Conservation (phyloP, 345 rosid species). For the Brassica carinata region DNA sequence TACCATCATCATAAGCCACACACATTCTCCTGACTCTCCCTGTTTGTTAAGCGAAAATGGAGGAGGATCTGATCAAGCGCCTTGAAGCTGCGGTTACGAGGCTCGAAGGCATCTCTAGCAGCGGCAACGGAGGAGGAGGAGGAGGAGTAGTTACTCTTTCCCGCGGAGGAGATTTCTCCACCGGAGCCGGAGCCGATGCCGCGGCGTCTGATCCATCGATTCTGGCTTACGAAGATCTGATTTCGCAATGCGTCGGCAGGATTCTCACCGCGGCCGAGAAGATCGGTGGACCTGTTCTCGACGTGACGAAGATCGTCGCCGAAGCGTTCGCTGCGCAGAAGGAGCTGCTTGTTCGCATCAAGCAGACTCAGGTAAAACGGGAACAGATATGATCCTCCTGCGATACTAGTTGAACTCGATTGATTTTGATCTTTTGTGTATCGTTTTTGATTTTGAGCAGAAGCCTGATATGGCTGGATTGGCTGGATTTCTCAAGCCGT, state of each 20-base stretch:
- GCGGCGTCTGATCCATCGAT: constrained; percentile 68
- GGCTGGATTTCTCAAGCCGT: constrained; percentile 78
- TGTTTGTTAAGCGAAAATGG: constrained; percentile 51
- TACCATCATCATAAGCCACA: constrained; percentile 25
- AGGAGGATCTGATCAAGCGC: constrained; percentile 67
- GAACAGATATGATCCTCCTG: background rate
- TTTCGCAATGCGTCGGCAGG: constrained; percentile 56
- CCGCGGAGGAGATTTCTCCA: constrained; percentile 38
- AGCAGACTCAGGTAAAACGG: constrained; percentile 61
- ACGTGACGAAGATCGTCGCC: constrained; percentile 61
- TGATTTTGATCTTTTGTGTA: background rate
- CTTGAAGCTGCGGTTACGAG: constrained; percentile 83
- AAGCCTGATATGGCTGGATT: constrained; percentile 77
- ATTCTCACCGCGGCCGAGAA: constrained; percentile 71
- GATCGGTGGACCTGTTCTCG: constrained; percentile 87
- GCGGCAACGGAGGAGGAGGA: constrained; percentile 1
- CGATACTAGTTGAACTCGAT: background rate
- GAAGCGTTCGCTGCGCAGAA: constrained; percentile 68
- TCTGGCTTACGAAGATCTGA: constrained; percentile 74
- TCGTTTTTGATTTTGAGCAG: constrained; percentile 38
- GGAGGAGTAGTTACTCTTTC: constrained; percentile 34
- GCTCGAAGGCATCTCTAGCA: constrained; percentile 62
- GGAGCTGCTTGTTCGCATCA: constrained; percentile 68
- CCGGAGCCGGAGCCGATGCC: constrained; percentile 28
- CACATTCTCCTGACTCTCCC: constrained; percentile 4